phyloP scores from a whole-genome alignment of 140 eudicot species.

The Senecio squalidus region DNA sequence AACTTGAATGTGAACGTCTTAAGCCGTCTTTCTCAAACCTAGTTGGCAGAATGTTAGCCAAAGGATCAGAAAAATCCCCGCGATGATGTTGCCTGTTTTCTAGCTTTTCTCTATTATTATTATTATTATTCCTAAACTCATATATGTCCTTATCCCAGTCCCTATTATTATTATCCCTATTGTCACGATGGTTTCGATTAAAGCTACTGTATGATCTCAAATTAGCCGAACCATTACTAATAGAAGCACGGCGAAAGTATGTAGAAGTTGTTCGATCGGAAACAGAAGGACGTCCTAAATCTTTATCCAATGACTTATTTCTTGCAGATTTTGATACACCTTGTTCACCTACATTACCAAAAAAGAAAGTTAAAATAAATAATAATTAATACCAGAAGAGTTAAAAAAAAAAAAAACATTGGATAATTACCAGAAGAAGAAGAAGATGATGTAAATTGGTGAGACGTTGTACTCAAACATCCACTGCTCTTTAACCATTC shows the following conservation, averaged over 20 bases:
- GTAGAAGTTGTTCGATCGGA: slow-evolving; percentile 63
- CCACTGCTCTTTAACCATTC: slow-evolving; percentile 85
- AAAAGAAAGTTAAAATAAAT: not conserved
- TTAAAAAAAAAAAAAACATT: not conserved
- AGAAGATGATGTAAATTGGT: slow-evolving; percentile 36
- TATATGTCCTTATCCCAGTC: slow-evolving; percentile 50
- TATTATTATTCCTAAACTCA: slow-evolving; percentile 40
- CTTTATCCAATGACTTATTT: slow-evolving; percentile 42
- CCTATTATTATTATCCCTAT: slow-evolving; percentile 13
- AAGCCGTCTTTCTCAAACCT: slow-evolving; percentile 58
- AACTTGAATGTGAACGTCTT: slow-evolving; percentile 70
- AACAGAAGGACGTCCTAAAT: slow-evolving; percentile 42
- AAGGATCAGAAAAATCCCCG: slow-evolving; percentile 51
- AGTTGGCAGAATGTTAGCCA: slow-evolving; percentile 35
- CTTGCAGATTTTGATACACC: slow-evolving; percentile 36
- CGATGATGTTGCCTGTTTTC: slow-evolving; percentile 34
- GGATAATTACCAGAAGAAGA: slow-evolving; percentile 45
- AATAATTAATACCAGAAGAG: not conserved
- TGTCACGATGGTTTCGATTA: slow-evolving; percentile 57
- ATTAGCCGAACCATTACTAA: slow-evolving; percentile 64
- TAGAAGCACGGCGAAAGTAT: slow-evolving; percentile 52
- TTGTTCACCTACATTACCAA: slow-evolving; percentile 42
- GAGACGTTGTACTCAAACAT: slow-evolving; percentile 36
- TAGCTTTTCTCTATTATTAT: slow-evolving; percentile 43
- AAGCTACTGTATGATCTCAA: slow-evolving; percentile 60